These are phyloP conservation scores for Euptelea pleiosperma DNA, from an alignment of 164 flowering plant genomes.

Conservation along the genomic window DNA sequence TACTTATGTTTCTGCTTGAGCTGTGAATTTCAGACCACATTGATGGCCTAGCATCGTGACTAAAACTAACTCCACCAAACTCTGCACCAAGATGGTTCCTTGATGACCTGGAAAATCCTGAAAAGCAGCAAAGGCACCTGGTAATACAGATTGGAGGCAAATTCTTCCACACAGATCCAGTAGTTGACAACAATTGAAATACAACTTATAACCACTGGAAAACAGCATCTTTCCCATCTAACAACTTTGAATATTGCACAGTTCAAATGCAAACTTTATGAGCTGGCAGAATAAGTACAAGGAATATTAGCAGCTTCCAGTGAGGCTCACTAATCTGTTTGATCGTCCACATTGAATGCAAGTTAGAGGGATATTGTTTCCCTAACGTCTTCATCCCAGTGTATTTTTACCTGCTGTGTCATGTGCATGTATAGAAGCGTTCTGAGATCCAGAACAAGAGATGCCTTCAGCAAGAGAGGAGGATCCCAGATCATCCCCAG, in stretches of 20 bases:
- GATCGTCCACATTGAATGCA: slow-evolving; percentile 5
- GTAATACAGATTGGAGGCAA: background rate
- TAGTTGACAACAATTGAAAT: background rate
- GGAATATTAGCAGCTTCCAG: slow-evolving; percentile 9
- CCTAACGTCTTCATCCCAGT: background rate
- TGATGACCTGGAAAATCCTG: slow-evolving; percentile 24
- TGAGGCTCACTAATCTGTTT: background rate
- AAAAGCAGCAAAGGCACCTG: slow-evolving; percentile 1
- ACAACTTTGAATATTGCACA: background rate
- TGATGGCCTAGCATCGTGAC: slow-evolving; percentile 16
- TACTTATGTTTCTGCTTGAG: slow-evolving; percentile 12
- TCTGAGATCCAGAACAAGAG: slow-evolving; percentile 20
- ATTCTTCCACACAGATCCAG: background rate
- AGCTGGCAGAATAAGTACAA: background rate
- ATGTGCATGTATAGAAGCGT: slow-evolving; percentile 20
- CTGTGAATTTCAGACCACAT: slow-evolving; percentile 25
- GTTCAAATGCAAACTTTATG: too few relatives aligned
- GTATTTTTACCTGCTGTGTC: slow-evolving; percentile 27
- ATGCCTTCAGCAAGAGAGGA: slow-evolving; percentile 23
- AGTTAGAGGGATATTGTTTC: slow-evolving; percentile 3
- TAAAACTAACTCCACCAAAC: slow-evolving; percentile 22
- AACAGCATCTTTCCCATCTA: background rate
- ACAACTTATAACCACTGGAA: background rate
- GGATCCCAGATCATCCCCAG: slow-evolving; percentile 30
- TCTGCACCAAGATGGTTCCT: slow-evolving; percentile 16